A percentile compares a stretch with the other conserved stretches of the same genome.
phyloP scores from a whole-genome alignment of 371 early-diverging fungal species.

The Aphelidium insulamus region DNA sequence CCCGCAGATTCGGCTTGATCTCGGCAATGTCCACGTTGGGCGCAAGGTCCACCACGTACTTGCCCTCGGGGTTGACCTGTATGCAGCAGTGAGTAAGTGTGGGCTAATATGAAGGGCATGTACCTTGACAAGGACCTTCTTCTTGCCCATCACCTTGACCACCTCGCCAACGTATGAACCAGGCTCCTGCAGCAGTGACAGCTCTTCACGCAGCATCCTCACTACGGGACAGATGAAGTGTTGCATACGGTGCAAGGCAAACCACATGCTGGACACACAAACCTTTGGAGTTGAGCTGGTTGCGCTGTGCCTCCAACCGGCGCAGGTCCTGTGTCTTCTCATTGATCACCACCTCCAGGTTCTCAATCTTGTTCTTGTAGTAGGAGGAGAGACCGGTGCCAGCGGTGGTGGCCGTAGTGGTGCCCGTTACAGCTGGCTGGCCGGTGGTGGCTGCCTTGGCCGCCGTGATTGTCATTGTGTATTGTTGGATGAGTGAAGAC shows the following conservation, averaged over 20 bases:
- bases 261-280: conserved; percentile 2
- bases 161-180: conserved; percentile 97
- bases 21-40: conserved; percentile 71
- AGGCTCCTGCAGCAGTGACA: conserved; percentile 91
- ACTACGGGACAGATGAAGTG: conserved; percentile 24
- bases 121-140: conserved; percentile 94
- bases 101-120: neutral
- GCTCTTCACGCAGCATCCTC: conserved; percentile 93
- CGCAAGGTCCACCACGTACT: conserved; percentile 92
- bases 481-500: no score
- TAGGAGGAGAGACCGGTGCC: no score
- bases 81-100: no score
- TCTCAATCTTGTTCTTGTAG: conserved; percentile 61
- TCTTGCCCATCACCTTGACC: conserved; percentile 97
- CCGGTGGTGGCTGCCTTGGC: no score
- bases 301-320: conserved; percentile 95
- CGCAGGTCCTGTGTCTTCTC: conserved; percentile 85
- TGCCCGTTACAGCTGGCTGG: no score
- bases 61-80: conserved; percentile 94
- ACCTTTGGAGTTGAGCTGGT: conserved; percentile 88
- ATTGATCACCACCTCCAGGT: conserved; percentile 63
- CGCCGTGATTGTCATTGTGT: no score
- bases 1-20: conserved; percentile 86
- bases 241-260: neutral
- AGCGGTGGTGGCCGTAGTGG: no score